A percentile compares a stretch with the other conserved stretches of the same genome.
Evolutionary conservation across 768 basidiomycete species (phyloP).

Genomic region (Pisolithus albus): DNA sequence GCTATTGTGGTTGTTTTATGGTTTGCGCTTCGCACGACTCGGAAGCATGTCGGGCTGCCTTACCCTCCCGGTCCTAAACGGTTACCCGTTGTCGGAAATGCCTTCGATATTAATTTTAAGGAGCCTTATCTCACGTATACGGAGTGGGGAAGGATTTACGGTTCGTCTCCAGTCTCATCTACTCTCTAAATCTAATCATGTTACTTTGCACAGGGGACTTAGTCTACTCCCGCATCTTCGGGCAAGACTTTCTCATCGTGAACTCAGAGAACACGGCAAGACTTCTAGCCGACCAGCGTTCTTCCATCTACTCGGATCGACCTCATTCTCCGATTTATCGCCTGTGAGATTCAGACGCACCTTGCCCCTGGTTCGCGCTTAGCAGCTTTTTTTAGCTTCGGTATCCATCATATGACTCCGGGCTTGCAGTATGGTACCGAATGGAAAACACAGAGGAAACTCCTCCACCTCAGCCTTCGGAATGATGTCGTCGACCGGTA

Average conservation of each 20-base stretch:
- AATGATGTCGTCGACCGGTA: conserved; percentile 3
- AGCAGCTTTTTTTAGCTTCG: background rate
- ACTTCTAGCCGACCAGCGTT: conserved; percentile 8
- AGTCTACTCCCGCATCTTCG: conserved; percentile 6
- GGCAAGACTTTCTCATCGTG: conserved; percentile 4
- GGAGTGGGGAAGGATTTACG: conserved; percentile 33
- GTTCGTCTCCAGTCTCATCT: conserved; percentile 12
- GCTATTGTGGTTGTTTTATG: background rate
- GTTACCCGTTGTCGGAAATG: conserved; percentile 33
- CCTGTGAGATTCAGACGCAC: background rate
- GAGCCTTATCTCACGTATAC: conserved; percentile 34
- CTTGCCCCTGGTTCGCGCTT: too few relatives aligned
- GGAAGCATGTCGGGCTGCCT: conserved; percentile 1
- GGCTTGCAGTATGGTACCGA: conserved; percentile 9
- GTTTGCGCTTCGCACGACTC: background rate
- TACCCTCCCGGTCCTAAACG: conserved; percentile 33
- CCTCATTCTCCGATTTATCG: conserved; percentile 1
- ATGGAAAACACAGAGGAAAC: conserved; percentile 12
- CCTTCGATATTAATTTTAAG: conserved; percentile 33
- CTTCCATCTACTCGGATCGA: conserved; percentile 8
- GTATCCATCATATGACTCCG: conserved; percentile 5
- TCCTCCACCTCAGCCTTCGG: conserved; percentile 8
- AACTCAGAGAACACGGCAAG: conserved; percentile 8
- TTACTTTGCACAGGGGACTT: background rate
- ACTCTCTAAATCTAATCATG: too few relatives aligned